Conservation (phyloP, 176 grass and related monocot genomes). For the Eleusine indica region DNA sequence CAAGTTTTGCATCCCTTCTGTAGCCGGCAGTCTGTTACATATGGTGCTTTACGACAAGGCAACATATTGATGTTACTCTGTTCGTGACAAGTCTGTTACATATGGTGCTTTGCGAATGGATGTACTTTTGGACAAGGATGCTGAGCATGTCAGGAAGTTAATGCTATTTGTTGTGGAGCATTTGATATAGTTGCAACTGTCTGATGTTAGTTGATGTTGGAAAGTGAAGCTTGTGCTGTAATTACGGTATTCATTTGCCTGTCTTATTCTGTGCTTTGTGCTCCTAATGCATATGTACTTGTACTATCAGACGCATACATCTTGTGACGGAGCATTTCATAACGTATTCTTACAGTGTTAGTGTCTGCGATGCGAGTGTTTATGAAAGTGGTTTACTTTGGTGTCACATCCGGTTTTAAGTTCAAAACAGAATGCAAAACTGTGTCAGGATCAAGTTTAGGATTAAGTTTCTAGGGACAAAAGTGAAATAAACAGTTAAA, state of each 20-base stretch:
- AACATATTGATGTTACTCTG: neutral
- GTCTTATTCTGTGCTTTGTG: no score
- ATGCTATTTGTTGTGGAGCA: no score
- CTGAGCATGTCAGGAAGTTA: neutral
- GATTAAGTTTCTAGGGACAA: no score
- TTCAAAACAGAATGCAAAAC: no score
- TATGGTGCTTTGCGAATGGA: neutral
- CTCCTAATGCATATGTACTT: neutral
- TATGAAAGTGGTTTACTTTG: no score
- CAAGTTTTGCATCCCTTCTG: neutral
- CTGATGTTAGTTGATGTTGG: neutral
- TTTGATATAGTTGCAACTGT: neutral
- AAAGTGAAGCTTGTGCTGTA: conserved; percentile 8
- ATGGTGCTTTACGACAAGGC: neutral
- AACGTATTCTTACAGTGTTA: no score
- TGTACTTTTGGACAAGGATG: neutral
- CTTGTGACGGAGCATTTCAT: neutral
- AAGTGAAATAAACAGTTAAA: no score
- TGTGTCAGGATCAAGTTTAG: no score
- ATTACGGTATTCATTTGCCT: neutral
- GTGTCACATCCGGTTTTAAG: no score
- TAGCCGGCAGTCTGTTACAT: neutral
- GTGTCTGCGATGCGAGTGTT: no score
- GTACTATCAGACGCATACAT: neutral
- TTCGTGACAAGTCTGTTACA: neutral